Evolutionary conservation across 148 eudicot genomes (phyloP).

Genomic region (Hydrangea macrophylla): DNA sequence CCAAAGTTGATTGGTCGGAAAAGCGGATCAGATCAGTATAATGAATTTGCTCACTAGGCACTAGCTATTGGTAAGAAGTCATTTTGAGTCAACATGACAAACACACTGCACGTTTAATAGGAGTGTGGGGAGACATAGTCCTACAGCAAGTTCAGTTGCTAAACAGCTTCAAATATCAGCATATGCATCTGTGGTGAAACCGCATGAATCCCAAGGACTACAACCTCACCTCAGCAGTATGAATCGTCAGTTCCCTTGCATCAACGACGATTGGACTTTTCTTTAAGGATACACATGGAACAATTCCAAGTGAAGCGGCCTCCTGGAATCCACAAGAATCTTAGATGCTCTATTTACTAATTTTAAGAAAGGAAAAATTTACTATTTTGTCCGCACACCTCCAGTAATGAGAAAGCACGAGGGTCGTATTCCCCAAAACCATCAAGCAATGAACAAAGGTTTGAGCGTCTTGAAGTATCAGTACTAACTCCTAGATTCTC

Average conservation of each 20-base stretch:
- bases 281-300: conserved; percentile 61
- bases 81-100: too few relatives aligned
- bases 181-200: background rate
- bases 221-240: conserved; percentile 66
- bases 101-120: too few relatives aligned
- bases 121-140: too few relatives aligned
- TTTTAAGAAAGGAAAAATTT: conserved; percentile 1
- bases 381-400: conserved; percentile 43
- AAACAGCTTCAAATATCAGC: too few relatives aligned
- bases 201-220: background rate
- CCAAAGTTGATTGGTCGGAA: too few relatives aligned
- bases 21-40: too few relatives aligned
- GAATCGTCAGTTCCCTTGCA: conserved; percentile 46
- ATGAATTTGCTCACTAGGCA: too few relatives aligned
- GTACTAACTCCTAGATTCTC: conserved; percentile 61
- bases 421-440: conserved; percentile 98
- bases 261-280: conserved; percentile 65
- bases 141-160: too few relatives aligned
- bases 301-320: conserved; percentile 81
- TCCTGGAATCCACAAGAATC: conserved; percentile 43
- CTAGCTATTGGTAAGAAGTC: too few relatives aligned
- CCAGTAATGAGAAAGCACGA: conserved; percentile 83
- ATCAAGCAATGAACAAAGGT: conserved; percentile 62
- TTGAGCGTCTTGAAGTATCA: conserved; percentile 50
- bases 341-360: conserved; percentile 3